Evolutionary conservation across 352 stramenopile genomes (phyloP).

Genomic region (Aphanomyces stellatus): DNA sequence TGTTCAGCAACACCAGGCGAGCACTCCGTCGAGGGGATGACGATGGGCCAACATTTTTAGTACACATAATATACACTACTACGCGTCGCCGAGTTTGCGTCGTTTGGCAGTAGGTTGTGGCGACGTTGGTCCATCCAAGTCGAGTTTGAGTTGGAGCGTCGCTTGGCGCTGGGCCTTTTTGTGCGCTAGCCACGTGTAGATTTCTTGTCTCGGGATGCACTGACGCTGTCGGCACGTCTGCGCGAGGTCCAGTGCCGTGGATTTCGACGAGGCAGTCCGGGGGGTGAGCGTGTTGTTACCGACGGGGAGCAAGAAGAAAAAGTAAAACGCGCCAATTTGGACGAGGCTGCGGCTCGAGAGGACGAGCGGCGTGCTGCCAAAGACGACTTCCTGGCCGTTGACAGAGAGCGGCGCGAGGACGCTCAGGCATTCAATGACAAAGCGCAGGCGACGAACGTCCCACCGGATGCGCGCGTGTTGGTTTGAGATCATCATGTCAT

Average conservation of each 20-base stretch:
- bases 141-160: neutral
- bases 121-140: too few relatives aligned
- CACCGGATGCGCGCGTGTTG: conserved; percentile 63
- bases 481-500: conserved; percentile 46
- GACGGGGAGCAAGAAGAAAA: conserved; percentile 65
- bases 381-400: conserved; percentile 48
- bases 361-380: conserved; percentile 33
- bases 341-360: conserved; percentile 49
- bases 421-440: conserved; percentile 66
- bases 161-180: neutral
- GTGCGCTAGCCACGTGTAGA: conserved; percentile 8
- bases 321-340: conserved; percentile 54
- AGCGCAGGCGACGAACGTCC: conserved; percentile 34
- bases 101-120: neutral
- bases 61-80: neutral
- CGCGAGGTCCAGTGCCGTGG: neutral
- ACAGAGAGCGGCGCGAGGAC: conserved; percentile 42
- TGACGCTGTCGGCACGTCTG: neutral
- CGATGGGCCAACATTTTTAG: neutral
- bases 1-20: neutral
- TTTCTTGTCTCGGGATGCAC: conserved; percentile 4
- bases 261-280: neutral
- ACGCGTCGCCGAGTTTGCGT: neutral
- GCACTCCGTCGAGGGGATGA: too few relatives aligned
- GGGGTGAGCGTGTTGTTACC: conserved; percentile 2